These are phyloP conservation scores for Funneliformis mosseae DNA, from an alignment of 192 early-diverging fungal genomes.

Conservation along the genomic window DNA sequence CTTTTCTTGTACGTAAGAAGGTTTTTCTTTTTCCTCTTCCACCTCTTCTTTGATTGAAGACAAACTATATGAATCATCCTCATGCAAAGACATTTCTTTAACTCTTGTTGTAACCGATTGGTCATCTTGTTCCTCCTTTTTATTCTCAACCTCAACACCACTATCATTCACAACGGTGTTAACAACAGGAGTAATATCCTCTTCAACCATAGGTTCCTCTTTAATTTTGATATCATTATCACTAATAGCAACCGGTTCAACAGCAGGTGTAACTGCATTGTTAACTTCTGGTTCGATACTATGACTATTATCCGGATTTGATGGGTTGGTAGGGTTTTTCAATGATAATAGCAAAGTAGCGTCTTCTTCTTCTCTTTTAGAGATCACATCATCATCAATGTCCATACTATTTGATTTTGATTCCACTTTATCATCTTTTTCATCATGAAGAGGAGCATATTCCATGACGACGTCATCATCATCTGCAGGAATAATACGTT, in stretches of 20 bases:
- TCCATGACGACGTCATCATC: background rate
- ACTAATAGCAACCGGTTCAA: background rate
- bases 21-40: background rate
- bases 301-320: background rate
- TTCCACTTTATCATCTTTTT: background rate
- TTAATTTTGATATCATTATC: background rate
- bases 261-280: background rate
- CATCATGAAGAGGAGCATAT: background rate
- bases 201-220: conserved; percentile 37
- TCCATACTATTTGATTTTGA: background rate
- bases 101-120: background rate
- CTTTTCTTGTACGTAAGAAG: background rate
- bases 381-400: background rate
- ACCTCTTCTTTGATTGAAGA: background rate
- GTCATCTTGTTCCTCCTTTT: background rate
- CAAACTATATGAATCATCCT: background rate
- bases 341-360: background rate
- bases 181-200: conserved; percentile 35
- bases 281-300: background rate
- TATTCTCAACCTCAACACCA: background rate
- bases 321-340: background rate
- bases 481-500: background rate
- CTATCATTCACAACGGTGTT: background rate
- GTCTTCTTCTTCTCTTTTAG: background rate
- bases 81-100: background rate